Base-by-base conservation (phyloP, 2,329 filamentous ascomycete genomes). In the Fusarium beomiforme region DNA sequence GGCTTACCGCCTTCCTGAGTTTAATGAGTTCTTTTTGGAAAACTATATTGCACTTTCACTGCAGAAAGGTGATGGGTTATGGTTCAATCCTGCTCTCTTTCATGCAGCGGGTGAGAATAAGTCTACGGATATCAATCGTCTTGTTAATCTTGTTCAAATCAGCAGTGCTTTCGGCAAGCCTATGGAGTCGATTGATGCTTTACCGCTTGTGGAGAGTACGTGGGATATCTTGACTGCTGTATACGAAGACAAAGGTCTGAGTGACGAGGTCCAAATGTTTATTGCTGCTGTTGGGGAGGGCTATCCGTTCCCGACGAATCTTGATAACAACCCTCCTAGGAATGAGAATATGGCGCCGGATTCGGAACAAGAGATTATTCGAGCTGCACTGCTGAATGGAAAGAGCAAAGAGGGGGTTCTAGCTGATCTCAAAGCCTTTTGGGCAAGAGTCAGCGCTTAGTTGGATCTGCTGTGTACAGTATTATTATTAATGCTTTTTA, bases 11-110 rank as follows among this genome's bases (percentile, higher is more conserved):
- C 77, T 82, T 0, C 77, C 80, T 0, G 85, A 87, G 33, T 90
- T 91, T 74, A 80, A 84, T 26, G 78, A 83, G 1, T 89, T 83
- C 73, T 91, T 91, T 65, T 71, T 85, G 8, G 76, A 84, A 19
- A 82, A 84, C 9, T 88, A 86, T 69, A 83, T 90, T 9, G 82
- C 84, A 2, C 73, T 90, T 14, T 84, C 88, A 3, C 71, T 91
- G 60, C 70, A 79, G 5, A 81, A 85, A 43, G 89, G 89, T 0
- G 89, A 91, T 71, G 89, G 87, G 0, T 70, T 91, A 0, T 91
- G 91, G 76, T 91, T 91, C 79, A 90, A 88, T 60, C 89, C 89
- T 0, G 89, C 87, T 2, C 78, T 91, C 1, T 88, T 90, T 67
- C 89, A 91, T 75, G 89, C 89, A 3, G 89, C 89, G 0, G 89